These are phyloP conservation scores for Nakazawaea anatomiae DNA, from an alignment of 805 yeast species.

Conservation along the genomic window DNA sequence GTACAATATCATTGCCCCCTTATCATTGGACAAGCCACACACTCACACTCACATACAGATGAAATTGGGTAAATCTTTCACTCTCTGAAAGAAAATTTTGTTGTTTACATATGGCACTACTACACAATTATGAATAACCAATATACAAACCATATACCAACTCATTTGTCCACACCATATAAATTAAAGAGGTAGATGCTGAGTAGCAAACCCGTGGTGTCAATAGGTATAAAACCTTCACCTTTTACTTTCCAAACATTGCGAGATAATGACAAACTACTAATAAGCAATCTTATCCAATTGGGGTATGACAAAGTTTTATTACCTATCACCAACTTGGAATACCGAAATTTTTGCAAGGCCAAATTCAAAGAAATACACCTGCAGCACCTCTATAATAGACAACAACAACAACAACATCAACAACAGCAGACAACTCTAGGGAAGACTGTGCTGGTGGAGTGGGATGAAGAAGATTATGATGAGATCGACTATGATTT, in stretches of 20 bases:
- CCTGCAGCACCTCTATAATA: conserved; percentile 16
- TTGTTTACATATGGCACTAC: too few species aligned
- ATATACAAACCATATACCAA: too few species aligned
- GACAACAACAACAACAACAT: conserved; percentile 4
- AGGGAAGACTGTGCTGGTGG: neutral
- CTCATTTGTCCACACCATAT: too few species aligned
- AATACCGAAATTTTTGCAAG: conserved; percentile 39
- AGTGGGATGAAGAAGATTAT: conserved; percentile 4
- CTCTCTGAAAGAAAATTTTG: too few species aligned
- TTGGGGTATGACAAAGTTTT: conserved; percentile 48
- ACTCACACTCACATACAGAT: too few species aligned
- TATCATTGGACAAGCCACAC: too few species aligned
- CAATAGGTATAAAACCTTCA: conserved; percentile 42
- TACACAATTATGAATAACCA: too few species aligned
- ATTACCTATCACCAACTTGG: conserved; percentile 47
- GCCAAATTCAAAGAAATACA: conserved; percentile 23
- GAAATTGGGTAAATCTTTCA: too few species aligned
- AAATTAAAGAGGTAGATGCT: too few species aligned
- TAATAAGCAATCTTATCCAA: conserved; percentile 19
- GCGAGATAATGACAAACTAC: conserved; percentile 22
- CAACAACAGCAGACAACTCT: too few species aligned
- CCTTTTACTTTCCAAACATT: conserved; percentile 22
- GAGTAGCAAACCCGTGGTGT: neutral
- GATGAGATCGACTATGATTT: conserved; percentile 12
- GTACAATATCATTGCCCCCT: too few species aligned